Evolutionary conservation across 768 basidiomycete species (phyloP), one percentile per base, ranked within the genome.

Genomic region (Daedalea quercina): DNA sequence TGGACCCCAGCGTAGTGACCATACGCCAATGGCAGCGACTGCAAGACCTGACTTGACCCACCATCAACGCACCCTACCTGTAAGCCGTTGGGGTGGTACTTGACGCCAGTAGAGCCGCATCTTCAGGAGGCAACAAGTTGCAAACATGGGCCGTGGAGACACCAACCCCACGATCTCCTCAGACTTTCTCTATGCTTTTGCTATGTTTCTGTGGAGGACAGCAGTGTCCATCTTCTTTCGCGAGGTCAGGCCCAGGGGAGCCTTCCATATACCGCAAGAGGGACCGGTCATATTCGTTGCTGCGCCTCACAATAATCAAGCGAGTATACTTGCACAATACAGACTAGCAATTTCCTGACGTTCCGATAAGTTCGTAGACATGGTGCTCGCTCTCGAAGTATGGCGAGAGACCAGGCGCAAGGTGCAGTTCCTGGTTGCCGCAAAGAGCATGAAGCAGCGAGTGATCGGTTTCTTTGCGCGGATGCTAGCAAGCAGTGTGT

Each of bases 211-310:
- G 48, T 95, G 90, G 90, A 73, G 87, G 53, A 73, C 78, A 2
- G 78, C 95, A 53, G 90, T 89, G 57, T 89, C 89, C 69, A 84
- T 98, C 60, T 98, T 98, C 78, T 97, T 98, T 74, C 77, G 95
- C 60, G 95, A 98, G 72, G 85, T 97, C 62, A 79, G 95, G 53
- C 90, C 94, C 3, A 77, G 95, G 67, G 91, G 95, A 47, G 89
- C 94, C 26, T 97, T 89, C 78, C 90, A 96, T 66, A 90, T 98
- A 54, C 94, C 95, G 19, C 78, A 77, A 52, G 80, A 90, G 53
- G 95, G 93, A 0, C 90, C 95, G 1, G 81, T 95, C 51, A 90
- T 98, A 58, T 94, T 96, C 67, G 92, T 92, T 46, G 92, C 80
- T 37, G 60, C 62, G 15, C 64, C 64, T 9, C 64, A 65, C 49